phyloP scores from a whole-genome alignment of 2,329 filamentous ascomycete species.

The Colletotrichum coccodes region DNA sequence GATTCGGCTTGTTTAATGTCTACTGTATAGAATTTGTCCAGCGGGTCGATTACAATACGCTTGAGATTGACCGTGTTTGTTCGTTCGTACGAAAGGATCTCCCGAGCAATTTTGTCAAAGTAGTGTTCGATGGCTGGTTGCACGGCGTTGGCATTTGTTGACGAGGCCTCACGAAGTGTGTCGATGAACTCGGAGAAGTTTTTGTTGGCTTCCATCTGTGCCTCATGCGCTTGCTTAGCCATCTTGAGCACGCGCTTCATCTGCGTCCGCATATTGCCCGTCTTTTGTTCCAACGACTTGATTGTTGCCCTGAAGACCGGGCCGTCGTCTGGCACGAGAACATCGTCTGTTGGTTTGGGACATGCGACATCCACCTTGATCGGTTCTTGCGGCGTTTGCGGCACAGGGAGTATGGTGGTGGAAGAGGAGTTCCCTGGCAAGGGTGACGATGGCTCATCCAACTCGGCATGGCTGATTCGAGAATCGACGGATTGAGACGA shows the following conservation, averaged over 20 bases:
- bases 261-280: constrained; percentile 88
- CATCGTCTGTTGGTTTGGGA: constrained; percentile 86
- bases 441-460: constrained; percentile 69
- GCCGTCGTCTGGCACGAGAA: constrained; percentile 87
- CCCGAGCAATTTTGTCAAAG: constrained; percentile 94
- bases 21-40: constrained; percentile 89
- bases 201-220: constrained; percentile 87
- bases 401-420: constrained; percentile 30
- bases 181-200: constrained; percentile 85
- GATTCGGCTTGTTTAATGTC: constrained; percentile 98
- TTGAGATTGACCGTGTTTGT: constrained; percentile 87
- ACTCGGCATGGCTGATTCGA: constrained; percentile 78
- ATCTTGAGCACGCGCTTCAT: constrained; percentile 97
- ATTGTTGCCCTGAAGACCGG: constrained; percentile 96
- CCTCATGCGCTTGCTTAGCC: constrained; percentile 86
- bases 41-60: constrained; percentile 92
- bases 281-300: constrained; percentile 96
- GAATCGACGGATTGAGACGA: constrained; percentile 90
- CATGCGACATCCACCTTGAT: constrained; percentile 91
- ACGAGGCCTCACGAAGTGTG: constrained; percentile 85
- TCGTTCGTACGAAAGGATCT: constrained; percentile 88
- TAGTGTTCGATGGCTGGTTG: constrained; percentile 97
- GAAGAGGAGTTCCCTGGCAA: constrained; percentile 44
- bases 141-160: constrained; percentile 95
- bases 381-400: constrained; percentile 51